These are phyloP conservation scores for Tetrahymena elliotti DNA, from an alignment of 73 alveolate species.

Conservation along the genomic window DNA sequence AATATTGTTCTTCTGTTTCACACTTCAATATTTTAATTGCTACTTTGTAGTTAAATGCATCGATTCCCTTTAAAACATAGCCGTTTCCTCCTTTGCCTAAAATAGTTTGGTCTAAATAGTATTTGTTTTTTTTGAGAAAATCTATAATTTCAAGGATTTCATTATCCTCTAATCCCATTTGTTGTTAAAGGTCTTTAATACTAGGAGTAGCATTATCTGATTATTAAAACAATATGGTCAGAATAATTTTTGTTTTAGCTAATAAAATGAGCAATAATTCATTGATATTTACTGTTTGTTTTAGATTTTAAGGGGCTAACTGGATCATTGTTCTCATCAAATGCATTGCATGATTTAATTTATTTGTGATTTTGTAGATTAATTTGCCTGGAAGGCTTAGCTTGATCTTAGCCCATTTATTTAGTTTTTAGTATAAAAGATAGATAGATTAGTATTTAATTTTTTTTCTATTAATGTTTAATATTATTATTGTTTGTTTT, in stretches of 20 bases:
- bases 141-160: neutral
- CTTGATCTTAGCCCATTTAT: neutral
- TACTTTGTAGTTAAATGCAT: neutral
- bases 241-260: neutral
- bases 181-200: neutral
- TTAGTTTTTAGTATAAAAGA: neutral
- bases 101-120: neutral
- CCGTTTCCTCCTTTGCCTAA: neutral
- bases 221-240: no score
- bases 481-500: neutral
- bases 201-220: neutral
- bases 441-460: neutral
- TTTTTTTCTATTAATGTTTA: neutral
- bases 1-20: neutral
- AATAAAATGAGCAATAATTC: neutral
- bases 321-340: neutral
- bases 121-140: neutral
- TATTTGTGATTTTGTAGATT: neutral
- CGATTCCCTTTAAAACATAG: neutral
- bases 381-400: neutral
- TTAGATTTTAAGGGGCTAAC: neutral
- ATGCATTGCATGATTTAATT: neutral
- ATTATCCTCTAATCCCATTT: neutral
- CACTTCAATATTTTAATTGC: neutral
- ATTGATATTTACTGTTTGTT: neutral